Conservation (phyloP, 2,329 filamentous ascomycete species). For the Xylariaceae sp. region DNA sequence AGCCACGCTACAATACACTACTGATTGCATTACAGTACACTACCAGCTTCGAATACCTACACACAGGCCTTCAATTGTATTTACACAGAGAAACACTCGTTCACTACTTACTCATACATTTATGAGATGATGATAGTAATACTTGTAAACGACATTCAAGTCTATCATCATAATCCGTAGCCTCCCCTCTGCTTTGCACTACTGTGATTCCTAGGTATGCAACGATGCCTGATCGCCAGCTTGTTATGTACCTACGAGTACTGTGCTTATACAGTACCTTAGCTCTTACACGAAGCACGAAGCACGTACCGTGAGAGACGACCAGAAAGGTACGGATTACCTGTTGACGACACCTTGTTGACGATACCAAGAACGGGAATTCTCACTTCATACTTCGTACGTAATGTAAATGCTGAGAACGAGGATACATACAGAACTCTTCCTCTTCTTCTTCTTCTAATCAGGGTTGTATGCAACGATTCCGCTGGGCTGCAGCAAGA, state of each 20-base stretch:
- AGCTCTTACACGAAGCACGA: neutral
- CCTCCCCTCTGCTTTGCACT: no score
- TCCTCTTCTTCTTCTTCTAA: neutral
- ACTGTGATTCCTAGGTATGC: conserved; percentile 8
- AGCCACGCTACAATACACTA: conserved; percentile 6
- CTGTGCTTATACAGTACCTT: neutral
- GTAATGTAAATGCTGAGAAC: neutral
- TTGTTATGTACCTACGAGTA: neutral
- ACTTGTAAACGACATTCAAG: no score
- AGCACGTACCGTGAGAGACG: neutral
- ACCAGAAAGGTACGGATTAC: neutral
- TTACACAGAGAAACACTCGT: neutral
- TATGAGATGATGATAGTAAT: no score
- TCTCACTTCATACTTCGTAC: neutral
- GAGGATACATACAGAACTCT: neutral
- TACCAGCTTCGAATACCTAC: neutral
- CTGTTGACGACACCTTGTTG: no score
- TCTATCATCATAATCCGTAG: no score
- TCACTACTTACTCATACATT: no score
- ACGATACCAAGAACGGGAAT: neutral
- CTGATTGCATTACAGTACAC: conserved; percentile 3
- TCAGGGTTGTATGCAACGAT: conserved; percentile 10
- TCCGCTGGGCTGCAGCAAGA: conserved; percentile 21
- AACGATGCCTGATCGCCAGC: conserved; percentile 16
- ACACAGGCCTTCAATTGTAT: neutral